Conservation (phyloP, 2,329 filamentous ascomycete genomes). For the Xenosphaeropsis pyriputrescens region DNA sequence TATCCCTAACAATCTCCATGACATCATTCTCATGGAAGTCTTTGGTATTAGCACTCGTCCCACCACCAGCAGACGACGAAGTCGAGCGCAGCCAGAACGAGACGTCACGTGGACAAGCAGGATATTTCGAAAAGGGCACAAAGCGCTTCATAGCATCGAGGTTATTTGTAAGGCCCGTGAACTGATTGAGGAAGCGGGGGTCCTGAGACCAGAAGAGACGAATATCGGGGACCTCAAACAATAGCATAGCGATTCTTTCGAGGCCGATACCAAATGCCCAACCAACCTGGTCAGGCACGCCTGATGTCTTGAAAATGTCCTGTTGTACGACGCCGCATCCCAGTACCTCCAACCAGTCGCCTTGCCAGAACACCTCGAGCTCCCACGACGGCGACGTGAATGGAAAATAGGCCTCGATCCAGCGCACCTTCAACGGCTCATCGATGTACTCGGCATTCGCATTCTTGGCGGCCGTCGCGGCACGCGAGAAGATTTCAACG, state of each 20-base stretch:
- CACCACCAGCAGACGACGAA: slow-evolving; percentile 30
- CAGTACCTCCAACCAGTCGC: slow-evolving; percentile 89
- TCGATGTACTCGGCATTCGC: slow-evolving; percentile 33
- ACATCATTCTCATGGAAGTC: slow-evolving; percentile 88
- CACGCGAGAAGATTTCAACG: slow-evolving; percentile 72
- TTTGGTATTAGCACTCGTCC: slow-evolving; percentile 21
- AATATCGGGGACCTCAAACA: slow-evolving; percentile 94
- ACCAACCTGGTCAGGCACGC: slow-evolving; percentile 59
- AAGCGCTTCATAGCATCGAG: slow-evolving; percentile 44
- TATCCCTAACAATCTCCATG: slow-evolving; percentile 83
- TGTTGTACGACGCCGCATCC: slow-evolving; percentile 89
- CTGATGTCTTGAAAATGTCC: slow-evolving; percentile 62
- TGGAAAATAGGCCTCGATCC: slow-evolving; percentile 96
- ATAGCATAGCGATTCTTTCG: slow-evolving; percentile 91
- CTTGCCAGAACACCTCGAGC: slow-evolving; percentile 86
- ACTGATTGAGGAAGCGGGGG: slow-evolving; percentile 73
- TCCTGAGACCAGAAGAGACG: slow-evolving; percentile 91
- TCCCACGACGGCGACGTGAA: slow-evolving; percentile 96
- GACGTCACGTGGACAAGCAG: slow-evolving; percentile 80
- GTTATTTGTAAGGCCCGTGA: slow-evolving; percentile 44
- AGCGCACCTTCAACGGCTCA: slow-evolving; percentile 73
- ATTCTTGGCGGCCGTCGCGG: slow-evolving; percentile 46
- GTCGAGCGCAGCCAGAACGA: slow-evolving; percentile 68
- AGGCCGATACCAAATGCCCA: slow-evolving; percentile 96
- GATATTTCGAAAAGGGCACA: slow-evolving; percentile 80